A percentile compares a stretch with the other conserved stretches of the same genome.
Conservation (phyloP, 2,329 filamentous ascomycete genomes). For the Cladosporium sp. region DNA sequence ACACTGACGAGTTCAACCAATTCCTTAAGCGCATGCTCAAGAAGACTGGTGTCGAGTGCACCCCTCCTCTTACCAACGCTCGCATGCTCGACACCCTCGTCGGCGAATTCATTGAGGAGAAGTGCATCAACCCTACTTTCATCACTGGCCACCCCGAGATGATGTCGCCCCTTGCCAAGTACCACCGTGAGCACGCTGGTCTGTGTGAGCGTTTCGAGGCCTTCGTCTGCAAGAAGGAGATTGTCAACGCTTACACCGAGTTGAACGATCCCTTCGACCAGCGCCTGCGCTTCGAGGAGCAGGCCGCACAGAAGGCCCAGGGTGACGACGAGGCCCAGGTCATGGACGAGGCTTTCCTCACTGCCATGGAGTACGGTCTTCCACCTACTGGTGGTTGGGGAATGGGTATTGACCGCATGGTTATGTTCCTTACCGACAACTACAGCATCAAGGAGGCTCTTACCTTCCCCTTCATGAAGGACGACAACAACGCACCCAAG, state of each 20-base stretch:
- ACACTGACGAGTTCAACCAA: slow-evolving; percentile 83
- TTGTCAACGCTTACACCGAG: slow-evolving; percentile 95
- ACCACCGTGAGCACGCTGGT: slow-evolving; percentile 76
- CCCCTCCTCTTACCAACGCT: slow-evolving; percentile 86
- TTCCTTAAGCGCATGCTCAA: slow-evolving; percentile 82
- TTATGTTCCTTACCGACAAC: slow-evolving; percentile 95
- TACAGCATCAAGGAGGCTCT: slow-evolving; percentile 96
- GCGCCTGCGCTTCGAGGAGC: slow-evolving; percentile 87
- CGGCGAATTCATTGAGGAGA: slow-evolving; percentile 93
- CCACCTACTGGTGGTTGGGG: slow-evolving; percentile 93
- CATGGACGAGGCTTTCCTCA: slow-evolving; percentile 94
- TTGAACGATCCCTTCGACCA: slow-evolving; percentile 97
- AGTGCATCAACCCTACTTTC: slow-evolving; percentile 89
- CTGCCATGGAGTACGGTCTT: slow-evolving; percentile 82
- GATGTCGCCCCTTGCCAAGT: slow-evolving; percentile 97
- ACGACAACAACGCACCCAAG: slow-evolving; percentile 48
- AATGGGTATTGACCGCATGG: slow-evolving; percentile 89
- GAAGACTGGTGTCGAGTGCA: slow-evolving; percentile 89
- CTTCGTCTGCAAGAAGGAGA: slow-evolving; percentile 97
- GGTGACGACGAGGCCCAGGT: slow-evolving; percentile 97
- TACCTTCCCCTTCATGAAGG: slow-evolving; percentile 98
- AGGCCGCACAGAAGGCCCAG: slow-evolving; percentile 91
- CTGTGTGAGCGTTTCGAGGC: slow-evolving; percentile 97
- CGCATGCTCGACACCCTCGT: slow-evolving; percentile 92
- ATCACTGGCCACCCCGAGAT: slow-evolving; percentile 77